These are phyloP conservation scores for Coniella lustricola DNA, from an alignment of 2,329 filamentous ascomycete species.

Conservation along the genomic window DNA sequence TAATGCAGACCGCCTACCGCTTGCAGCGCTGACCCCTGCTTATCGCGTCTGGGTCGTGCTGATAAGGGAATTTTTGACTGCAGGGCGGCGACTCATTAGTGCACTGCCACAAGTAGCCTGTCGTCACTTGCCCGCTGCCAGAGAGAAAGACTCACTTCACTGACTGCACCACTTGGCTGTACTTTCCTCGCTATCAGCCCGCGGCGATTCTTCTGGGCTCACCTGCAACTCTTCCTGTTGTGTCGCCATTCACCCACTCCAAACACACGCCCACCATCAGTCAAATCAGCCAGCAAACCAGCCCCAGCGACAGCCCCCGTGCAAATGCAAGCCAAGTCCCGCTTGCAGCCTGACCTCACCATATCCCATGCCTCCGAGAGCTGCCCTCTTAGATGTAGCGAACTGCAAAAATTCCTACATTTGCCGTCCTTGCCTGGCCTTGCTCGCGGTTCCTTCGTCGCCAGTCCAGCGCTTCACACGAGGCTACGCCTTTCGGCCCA, in stretches of 20 bases:
- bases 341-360: slow-evolving; percentile 22
- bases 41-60: slow-evolving; percentile 7
- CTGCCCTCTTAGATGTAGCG: slow-evolving; percentile 11
- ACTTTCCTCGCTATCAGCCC: no score
- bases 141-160: neutral
- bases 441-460: neutral
- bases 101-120: neutral
- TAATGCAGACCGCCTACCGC: slow-evolving; percentile 24
- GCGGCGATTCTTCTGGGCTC: no score
- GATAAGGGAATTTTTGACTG: slow-evolving; percentile 18
- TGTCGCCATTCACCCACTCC: no score
- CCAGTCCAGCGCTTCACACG: slow-evolving; percentile 1
- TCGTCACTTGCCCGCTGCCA: neutral
- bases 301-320: no score
- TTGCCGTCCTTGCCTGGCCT: slow-evolving; percentile 12
- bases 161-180: neutral
- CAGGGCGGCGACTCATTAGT: neutral
- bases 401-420: slow-evolving; percentile 12
- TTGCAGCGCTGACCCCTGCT: slow-evolving; percentile 4
- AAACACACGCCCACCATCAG: no score
- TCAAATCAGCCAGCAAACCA: no score
- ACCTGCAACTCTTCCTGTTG: no score
- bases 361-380: slow-evolving; percentile 15
- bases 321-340: slow-evolving; percentile 15
- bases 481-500: slow-evolving; percentile 7